Evolutionary conservation across 176 grass and related monocot species (phyloP), one percentile per base, ranked within the genome.

Genomic region (Puya raimondii): DNA sequence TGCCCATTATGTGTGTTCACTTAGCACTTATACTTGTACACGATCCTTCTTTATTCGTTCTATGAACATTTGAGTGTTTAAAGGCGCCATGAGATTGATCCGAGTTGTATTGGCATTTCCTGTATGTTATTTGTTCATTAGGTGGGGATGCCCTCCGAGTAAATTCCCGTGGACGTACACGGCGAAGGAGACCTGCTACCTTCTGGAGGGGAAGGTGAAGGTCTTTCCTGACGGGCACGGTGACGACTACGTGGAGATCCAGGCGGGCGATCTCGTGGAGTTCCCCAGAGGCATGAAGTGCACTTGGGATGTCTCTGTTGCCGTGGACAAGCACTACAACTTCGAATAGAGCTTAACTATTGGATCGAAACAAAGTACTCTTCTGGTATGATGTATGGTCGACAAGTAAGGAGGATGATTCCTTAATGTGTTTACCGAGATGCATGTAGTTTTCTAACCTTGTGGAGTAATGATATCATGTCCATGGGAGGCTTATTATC

Each of bases 251-350:
- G 89, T 97, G n/a, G 93, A 97, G 79, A 90, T 92, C 47, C 77
- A 76, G 11, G 86, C 93, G 9, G 93, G 93, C 53, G 89, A 97
- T 72, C 78, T 97, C 18, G 93, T 92, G 81, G 93, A 83, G 42
- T 97, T 97, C 80, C 88, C 89, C 73, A 85, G 87, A 79, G 94
- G 94, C 5, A 92, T 97, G 94, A 92, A 65, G 48, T 97, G 93
- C 79, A 90, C 93, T 76, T 92, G 93, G 86, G 89, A 97, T 68
- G 93, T 97, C 66, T 70, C 94, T 10, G 86, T 87, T 49, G 86
- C 88, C 15, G 89, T 97, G 68, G 81, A 90, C 82, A 97, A 92
- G 84, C 89, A 97, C 87, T 97, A 92, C 79, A 83, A 83, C 16
- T 97, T 92, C 50, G 93, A 88, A 65, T 97, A 91, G 70, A 91